These are phyloP conservation scores for Penicillium brasilianum DNA, from an alignment of 2,329 filamentous ascomycete species.

Conservation along the genomic window DNA sequence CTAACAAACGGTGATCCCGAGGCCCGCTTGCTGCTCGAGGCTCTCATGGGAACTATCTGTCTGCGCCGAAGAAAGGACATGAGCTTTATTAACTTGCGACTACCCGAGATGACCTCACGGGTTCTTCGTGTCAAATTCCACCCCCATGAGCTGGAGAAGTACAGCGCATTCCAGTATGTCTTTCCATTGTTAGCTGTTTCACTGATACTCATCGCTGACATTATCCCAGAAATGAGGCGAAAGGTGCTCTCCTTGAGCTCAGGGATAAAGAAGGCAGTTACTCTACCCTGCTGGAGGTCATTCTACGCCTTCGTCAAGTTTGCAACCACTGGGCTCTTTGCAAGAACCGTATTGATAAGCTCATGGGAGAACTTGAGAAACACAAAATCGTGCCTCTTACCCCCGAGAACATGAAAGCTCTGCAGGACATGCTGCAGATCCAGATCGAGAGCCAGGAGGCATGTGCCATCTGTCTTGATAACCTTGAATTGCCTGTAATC, in stretches of 20 bases:
- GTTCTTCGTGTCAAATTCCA: conserved; percentile 76
- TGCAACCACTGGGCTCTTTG: conserved; percentile 90
- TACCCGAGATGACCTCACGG: conserved; percentile 78
- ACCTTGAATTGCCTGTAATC: conserved; percentile 74
- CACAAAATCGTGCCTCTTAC: conserved; percentile 72
- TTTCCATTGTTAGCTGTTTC: not conserved
- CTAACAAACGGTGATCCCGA: conserved; percentile 62
- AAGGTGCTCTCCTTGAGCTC: conserved; percentile 69
- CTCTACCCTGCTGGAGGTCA: conserved; percentile 76
- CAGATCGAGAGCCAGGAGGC: conserved; percentile 81
- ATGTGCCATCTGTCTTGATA: conserved; percentile 80
- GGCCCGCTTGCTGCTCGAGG: conserved; percentile 70
- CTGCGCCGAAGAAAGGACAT: conserved; percentile 85
- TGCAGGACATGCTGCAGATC: conserved; percentile 77
- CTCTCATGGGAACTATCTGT: conserved; percentile 79
- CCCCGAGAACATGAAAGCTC: conserved; percentile 70
- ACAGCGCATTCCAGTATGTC: conserved; percentile 71
- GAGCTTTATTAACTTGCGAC: conserved; percentile 79
- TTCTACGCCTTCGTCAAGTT: conserved; percentile 81
- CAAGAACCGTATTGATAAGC: conserved; percentile 72
- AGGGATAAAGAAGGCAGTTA: conserved; percentile 63
- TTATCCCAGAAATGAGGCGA: conserved; percentile 67
- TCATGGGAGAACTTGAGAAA: conserved; percentile 71
- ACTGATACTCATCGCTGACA: conserved; percentile 33
- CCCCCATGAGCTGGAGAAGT: conserved; percentile 75